Evolutionary conservation across 495 filamentous ascomycete species (phyloP).

Genomic region (Tuber magnatum): DNA sequence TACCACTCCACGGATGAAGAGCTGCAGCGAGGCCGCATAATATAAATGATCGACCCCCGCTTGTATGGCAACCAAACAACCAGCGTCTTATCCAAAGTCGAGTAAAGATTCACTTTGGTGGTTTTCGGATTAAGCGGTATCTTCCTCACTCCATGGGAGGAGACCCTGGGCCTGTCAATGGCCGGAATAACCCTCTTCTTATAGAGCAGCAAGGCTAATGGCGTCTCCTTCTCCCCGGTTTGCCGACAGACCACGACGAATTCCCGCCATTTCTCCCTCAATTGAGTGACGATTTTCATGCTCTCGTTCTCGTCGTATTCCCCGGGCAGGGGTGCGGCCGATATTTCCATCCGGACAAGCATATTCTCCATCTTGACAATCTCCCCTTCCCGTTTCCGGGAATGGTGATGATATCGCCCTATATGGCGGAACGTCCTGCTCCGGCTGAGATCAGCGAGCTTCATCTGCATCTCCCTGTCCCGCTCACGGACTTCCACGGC

Average conservation of each 20-base stretch:
- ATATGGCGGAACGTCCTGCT: slow-evolving; percentile 25
- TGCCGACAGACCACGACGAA: slow-evolving; percentile 64
- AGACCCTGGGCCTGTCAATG: slow-evolving; percentile 49
- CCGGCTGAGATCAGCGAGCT: slow-evolving; percentile 34
- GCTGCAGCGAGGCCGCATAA: slow-evolving; percentile 58
- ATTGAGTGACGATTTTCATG: slow-evolving; percentile 53
- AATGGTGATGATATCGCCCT: slow-evolving; percentile 20
- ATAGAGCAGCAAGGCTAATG: slow-evolving; percentile 60
- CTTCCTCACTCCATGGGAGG: slow-evolving; percentile 52
- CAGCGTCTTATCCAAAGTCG: slow-evolving; percentile 63
- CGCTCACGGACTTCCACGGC: slow-evolving; percentile 31
- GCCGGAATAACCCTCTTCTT: slow-evolving; percentile 63
- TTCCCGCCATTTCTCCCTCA: slow-evolving; percentile 63
- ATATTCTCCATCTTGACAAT: slow-evolving; percentile 69
- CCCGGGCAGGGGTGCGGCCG: slow-evolving; percentile 50
- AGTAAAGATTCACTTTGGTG: slow-evolving; percentile 61
- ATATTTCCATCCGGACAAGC: slow-evolving; percentile 60
- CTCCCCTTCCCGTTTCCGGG: slow-evolving; percentile 47
- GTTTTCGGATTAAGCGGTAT: slow-evolving; percentile 51
- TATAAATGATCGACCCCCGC: slow-evolving; percentile 57
- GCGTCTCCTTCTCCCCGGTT: slow-evolving; percentile 49
- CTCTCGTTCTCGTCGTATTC: slow-evolving; percentile 65
- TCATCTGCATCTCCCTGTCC: slow-evolving; percentile 36
- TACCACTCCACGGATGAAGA: slow-evolving; percentile 68
- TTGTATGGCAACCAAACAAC: slow-evolving; percentile 58